These are phyloP conservation scores for Wickerhamiella azyma DNA, from an alignment of 805 yeast species.

Conservation along the genomic window DNA sequence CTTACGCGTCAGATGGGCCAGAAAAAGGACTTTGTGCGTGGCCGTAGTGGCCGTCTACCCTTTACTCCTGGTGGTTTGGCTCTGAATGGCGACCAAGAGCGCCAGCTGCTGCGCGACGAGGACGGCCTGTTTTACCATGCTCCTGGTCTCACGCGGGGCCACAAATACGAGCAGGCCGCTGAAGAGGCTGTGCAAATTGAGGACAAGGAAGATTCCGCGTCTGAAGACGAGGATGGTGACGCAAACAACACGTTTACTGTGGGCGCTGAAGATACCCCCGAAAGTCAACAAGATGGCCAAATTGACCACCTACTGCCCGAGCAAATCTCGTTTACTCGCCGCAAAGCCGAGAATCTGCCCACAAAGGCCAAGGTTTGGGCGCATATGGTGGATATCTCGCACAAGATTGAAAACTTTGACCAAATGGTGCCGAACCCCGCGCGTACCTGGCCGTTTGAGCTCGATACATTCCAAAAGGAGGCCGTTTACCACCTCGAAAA, in stretches of 20 bases:
- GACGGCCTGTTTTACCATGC: slow-evolving; percentile 74
- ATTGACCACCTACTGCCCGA: slow-evolving; percentile 39
- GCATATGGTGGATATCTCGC: slow-evolving; percentile 80
- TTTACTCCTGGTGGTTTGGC: slow-evolving; percentile 86
- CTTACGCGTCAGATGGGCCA: slow-evolving; percentile 53
- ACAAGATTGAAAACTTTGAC: slow-evolving; percentile 66
- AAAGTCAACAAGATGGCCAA: not conserved
- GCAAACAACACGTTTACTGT: slow-evolving; percentile 1
- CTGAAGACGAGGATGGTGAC: slow-evolving; percentile 11
- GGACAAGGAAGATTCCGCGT: slow-evolving; percentile 4
- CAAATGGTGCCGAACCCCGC: slow-evolving; percentile 92
- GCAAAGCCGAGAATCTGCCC: not conserved
- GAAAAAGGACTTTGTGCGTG: slow-evolving; percentile 48
- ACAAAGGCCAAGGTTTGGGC: slow-evolving; percentile 61
- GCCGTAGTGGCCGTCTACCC: slow-evolving; percentile 65
- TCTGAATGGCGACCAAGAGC: slow-evolving; percentile 20
- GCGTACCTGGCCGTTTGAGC: slow-evolving; percentile 83
- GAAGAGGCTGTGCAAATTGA: slow-evolving; percentile 16
- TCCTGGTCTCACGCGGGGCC: slow-evolving; percentile 69
- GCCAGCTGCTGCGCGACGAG: slow-evolving; percentile 45
- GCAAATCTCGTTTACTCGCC: slow-evolving; percentile 35
- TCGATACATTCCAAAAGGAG: slow-evolving; percentile 92
- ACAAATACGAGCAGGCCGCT: slow-evolving; percentile 13
- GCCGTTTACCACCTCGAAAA: slow-evolving; percentile 93
- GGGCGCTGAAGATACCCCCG: not conserved